Percentiles rank a stretch among this genome's conserved stretches.
phyloP scores from a whole-genome alignment of 2,329 filamentous ascomycete genomes.

The Hortaea werneckii region DNA sequence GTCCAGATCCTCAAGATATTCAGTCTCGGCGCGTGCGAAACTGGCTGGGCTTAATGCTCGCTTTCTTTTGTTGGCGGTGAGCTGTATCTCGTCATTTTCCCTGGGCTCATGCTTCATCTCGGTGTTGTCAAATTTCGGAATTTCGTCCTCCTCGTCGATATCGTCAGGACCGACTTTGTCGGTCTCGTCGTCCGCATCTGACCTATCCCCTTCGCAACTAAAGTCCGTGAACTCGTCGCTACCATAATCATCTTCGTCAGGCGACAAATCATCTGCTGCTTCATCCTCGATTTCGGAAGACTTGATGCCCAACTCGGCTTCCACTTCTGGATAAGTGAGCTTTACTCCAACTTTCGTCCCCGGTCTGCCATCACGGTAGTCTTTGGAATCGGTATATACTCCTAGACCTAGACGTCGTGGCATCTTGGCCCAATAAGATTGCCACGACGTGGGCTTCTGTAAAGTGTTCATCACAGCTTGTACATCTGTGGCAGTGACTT shows the following conservation, averaged over 20 bases:
- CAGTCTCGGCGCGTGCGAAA: constrained; percentile 25
- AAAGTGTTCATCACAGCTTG: constrained; percentile 45
- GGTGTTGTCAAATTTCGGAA: background rate
- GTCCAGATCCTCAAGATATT: constrained; percentile 41
- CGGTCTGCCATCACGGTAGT: constrained; percentile 18
- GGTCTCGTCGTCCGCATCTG: background rate
- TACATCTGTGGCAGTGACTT: constrained; percentile 37
- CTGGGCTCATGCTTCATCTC: background rate
- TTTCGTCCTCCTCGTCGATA: too few species aligned
- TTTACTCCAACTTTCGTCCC: constrained; percentile 15
- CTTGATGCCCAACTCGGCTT: constrained; percentile 26
- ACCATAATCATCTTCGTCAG: constrained; percentile 33
- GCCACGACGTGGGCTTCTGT: constrained; percentile 36
- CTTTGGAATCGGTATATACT: constrained; percentile 31
- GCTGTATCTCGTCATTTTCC: background rate
- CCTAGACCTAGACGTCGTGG: constrained; percentile 44
- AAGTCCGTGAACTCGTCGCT: constrained; percentile 14
- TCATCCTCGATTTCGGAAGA: constrained; percentile 4
- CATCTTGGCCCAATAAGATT: constrained; percentile 42
- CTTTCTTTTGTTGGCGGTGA: constrained; percentile 7
- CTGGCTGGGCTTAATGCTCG: constrained; percentile 10
- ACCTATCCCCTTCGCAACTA: too few species aligned
- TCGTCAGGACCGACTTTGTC: background rate
- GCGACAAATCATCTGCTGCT: constrained; percentile 24
- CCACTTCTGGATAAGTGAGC: constrained; percentile 33